Base-by-base conservation (phyloP, 2,329 filamentous ascomycete species). In the Geoglossum cookeanum region DNA sequence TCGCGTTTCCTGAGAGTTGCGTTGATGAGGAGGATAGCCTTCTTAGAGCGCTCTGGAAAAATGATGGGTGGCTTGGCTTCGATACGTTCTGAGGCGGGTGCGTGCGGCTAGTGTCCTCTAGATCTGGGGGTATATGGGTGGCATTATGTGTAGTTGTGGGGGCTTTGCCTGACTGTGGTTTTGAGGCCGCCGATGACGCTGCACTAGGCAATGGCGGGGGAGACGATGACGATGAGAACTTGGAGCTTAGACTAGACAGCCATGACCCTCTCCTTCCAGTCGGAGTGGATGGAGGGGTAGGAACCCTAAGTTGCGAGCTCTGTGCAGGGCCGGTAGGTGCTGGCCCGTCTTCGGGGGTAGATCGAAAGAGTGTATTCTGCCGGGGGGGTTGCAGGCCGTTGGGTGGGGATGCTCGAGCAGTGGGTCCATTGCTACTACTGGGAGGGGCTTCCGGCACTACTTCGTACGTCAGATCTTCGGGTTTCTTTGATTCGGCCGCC, bases 181-280 rank as follows among this genome's bases (percentile, higher is more conserved):
- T 61, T 29, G 58, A 58, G 32, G 64, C 64, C 55, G 64, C 68
- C 56, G 63, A 63, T 57, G 59, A 63, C 42, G 29, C 61, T 39
- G 48, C 60, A 55, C 55, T 62, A 58, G 56, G 65, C 60, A 30
- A 56, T 64, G 67, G 60, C 61, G 67, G 61, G 27, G 64, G 61
- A 64, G 76, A 68, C 17, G 73, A 73, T 32, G 80, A 81, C 30
- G 80, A 81, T 2, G 86, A 89, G 72, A 97, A 95, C 68, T 94
- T 96, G 62, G 87, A 91, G 61, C 88, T 94, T 62, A 97, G 81
- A 66, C 82, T 95, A 58, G 87, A 87, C 65, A 97, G 90, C 92
- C 92, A 98, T 13, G 90, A 95, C 60, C 82, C 83, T 57, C 80
- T 72, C 61, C 88, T 78, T 56, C 80, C 75, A 51, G 74, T 71